Conservation (phyloP, 2,329 filamentous ascomycete species). For the Fusarium sambucinum region DNA sequence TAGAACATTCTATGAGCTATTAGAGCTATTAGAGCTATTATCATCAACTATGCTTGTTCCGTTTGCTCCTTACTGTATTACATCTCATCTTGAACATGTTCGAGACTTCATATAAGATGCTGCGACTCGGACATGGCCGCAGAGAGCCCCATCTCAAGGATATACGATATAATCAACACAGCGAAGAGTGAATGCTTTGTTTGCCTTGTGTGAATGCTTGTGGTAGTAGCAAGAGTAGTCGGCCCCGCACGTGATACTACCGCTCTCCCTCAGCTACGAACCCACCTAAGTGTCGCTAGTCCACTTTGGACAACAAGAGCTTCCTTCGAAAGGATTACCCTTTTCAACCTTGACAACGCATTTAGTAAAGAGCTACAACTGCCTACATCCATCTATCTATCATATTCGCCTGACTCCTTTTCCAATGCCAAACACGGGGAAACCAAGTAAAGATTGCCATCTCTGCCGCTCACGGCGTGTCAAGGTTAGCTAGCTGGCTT, state of each 20-base stretch:
- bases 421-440: slow-evolving; percentile 57
- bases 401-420: background rate
- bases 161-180: background rate
- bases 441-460: slow-evolving; percentile 57
- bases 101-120: background rate
- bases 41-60: background rate
- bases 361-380: slow-evolving; percentile 17
- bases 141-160: background rate
- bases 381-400: background rate
- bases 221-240: background rate
- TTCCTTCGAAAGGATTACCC: slow-evolving; percentile 49
- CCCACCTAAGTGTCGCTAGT: slow-evolving; percentile 24
- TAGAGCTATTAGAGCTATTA: too few species aligned
- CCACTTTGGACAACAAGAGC: slow-evolving; percentile 26
- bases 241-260: slow-evolving; percentile 32
- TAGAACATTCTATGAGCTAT: too few species aligned
- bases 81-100: background rate
- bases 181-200: background rate
- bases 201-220: background rate
- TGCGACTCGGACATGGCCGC: background rate
- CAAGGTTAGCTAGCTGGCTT: slow-evolving; percentile 51
- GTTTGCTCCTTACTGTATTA: background rate
- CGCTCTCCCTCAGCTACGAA: slow-evolving; percentile 24
- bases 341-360: slow-evolving; percentile 38
- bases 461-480: slow-evolving; percentile 57